These are phyloP conservation scores for Tanacetum coccineum DNA, from an alignment of 129 eudicot genomes.

Conservation along the genomic window DNA sequence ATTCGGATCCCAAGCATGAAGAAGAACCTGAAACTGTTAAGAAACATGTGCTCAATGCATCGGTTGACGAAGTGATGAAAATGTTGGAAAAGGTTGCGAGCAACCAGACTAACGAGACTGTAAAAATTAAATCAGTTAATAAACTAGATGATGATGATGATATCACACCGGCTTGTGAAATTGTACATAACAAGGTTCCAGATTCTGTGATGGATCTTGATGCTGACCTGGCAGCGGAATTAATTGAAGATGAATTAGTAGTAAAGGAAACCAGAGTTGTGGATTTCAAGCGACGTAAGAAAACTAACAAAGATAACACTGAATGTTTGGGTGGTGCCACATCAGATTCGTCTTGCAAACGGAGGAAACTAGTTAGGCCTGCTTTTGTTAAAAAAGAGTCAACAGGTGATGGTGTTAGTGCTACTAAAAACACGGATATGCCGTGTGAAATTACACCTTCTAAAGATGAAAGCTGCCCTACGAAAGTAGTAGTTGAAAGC, in stretches of 20 bases:
- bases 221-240: slow-evolving; percentile 4
- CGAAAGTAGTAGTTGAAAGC: slow-evolving; percentile 9
- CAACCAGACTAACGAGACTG: slow-evolving; percentile 20
- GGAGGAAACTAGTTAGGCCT: slow-evolving; percentile 55
- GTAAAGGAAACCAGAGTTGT: slow-evolving; percentile 44
- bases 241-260: slow-evolving; percentile 23
- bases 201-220: slow-evolving; percentile 24
- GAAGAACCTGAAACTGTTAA: slow-evolving; percentile 14
- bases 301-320: slow-evolving; percentile 26
- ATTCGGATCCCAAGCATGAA: slow-evolving; percentile 23
- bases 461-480: not conserved
- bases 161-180: not conserved
- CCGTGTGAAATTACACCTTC: not conserved
- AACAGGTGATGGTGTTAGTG: not conserved
- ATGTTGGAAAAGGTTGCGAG: slow-evolving; percentile 33
- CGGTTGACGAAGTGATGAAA: slow-evolving; percentile 47
- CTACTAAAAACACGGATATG: not conserved
- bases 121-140: slow-evolving; percentile 19
- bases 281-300: slow-evolving; percentile 62
- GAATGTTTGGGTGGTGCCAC: slow-evolving; percentile 12
- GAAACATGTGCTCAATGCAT: slow-evolving; percentile 28
- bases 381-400: slow-evolving; percentile 34
- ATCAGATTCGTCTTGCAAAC: slow-evolving; percentile 32
- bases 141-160: slow-evolving; percentile 19
- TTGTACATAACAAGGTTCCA: slow-evolving; percentile 18